Percentiles rank a stretch among this genome's conserved stretches.
phyloP scores from a whole-genome alignment of 2,329 filamentous ascomycete species.

The Diaporthe caulivora region DNA sequence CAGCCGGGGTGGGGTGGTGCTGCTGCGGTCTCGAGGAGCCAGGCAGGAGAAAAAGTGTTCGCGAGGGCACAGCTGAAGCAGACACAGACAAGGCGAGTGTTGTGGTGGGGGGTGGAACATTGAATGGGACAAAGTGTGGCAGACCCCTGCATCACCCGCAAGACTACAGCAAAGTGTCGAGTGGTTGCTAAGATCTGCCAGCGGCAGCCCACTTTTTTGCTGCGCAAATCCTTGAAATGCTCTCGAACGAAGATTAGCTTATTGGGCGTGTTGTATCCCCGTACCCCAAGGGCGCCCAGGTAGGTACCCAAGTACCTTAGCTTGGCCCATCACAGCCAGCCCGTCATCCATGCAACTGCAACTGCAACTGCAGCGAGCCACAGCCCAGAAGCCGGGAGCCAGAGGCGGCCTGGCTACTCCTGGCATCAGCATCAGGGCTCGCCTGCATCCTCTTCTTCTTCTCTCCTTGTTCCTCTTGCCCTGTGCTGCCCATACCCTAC shows the following conservation, averaged over 20 bases:
- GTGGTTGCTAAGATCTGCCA: conserved; percentile 29
- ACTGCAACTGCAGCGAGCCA: conserved; percentile 1
- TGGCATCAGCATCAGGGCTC: conserved; percentile 11
- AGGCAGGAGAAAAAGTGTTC: conserved; percentile 13
- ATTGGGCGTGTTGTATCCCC: conserved; percentile 9
- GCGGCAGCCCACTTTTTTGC: conserved; percentile 19
- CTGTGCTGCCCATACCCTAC: too few relatives aligned
- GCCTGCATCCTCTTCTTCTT: too few relatives aligned
- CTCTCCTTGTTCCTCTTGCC: conserved; percentile 18
- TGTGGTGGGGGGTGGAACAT: not conserved
- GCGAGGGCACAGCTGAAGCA: not conserved
- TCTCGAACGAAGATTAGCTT: conserved; percentile 21
- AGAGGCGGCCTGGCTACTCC: conserved; percentile 13
- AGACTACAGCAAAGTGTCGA: not conserved
- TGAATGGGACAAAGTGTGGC: not conserved
- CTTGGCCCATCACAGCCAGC: conserved; percentile 13
- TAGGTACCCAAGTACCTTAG: not conserved
- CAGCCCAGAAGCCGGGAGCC: conserved; percentile 21
- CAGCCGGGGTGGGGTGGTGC: not conserved
- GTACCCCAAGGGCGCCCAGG: not conserved
- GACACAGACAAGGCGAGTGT: not conserved
- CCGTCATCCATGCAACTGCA: conserved; percentile 14
- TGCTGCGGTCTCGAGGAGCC: not conserved
- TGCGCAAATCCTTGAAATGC: conserved; percentile 21
- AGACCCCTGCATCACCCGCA: conserved; percentile 2